Evolutionary conservation across 2,329 filamentous ascomycete species (phyloP).

Genomic region (Elsinoe australis): DNA sequence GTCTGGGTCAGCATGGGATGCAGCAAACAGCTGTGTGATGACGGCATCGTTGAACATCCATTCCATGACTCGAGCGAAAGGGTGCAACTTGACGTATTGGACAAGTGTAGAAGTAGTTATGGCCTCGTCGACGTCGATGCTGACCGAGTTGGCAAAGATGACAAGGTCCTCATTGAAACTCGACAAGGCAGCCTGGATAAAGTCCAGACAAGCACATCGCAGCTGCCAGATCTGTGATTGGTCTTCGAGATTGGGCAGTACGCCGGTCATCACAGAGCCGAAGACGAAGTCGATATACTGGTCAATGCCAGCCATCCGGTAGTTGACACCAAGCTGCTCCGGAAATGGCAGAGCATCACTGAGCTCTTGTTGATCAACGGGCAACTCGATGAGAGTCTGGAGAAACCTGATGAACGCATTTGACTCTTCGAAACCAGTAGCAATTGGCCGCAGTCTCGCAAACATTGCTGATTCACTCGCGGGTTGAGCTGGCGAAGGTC

Average conservation of each 20-base stretch:
- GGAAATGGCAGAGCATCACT: slow-evolving; percentile 78
- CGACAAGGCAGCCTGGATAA: slow-evolving; percentile 67
- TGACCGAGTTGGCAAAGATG: slow-evolving; percentile 71
- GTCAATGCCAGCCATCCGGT: slow-evolving; percentile 78
- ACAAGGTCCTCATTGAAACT: slow-evolving; percentile 95
- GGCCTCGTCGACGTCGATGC: slow-evolving; percentile 64
- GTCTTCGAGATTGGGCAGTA: slow-evolving; percentile 53
- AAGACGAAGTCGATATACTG: slow-evolving; percentile 88
- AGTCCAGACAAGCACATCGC: slow-evolving; percentile 72
- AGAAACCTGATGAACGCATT: slow-evolving; percentile 76
- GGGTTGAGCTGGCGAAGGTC: slow-evolving; percentile 11
- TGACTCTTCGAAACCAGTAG: slow-evolving; percentile 73
- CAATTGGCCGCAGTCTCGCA: slow-evolving; percentile 55
- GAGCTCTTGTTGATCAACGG: slow-evolving; percentile 52
- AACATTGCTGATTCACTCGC: slow-evolving; percentile 13
- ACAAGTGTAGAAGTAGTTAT: slow-evolving; percentile 68
- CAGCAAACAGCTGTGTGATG: slow-evolving; percentile 66
- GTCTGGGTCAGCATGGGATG: slow-evolving; percentile 66
- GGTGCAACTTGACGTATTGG: slow-evolving; percentile 78
- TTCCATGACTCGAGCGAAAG: slow-evolving; percentile 91
- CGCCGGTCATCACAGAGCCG: slow-evolving; percentile 54
- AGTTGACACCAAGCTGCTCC: slow-evolving; percentile 69
- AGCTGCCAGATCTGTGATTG: slow-evolving; percentile 64
- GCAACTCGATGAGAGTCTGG: slow-evolving; percentile 61
- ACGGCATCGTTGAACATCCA: slow-evolving; percentile 96